phyloP scores from a whole-genome alignment of 139 green algal species.

The Chlamydomonas eustigma region DNA sequence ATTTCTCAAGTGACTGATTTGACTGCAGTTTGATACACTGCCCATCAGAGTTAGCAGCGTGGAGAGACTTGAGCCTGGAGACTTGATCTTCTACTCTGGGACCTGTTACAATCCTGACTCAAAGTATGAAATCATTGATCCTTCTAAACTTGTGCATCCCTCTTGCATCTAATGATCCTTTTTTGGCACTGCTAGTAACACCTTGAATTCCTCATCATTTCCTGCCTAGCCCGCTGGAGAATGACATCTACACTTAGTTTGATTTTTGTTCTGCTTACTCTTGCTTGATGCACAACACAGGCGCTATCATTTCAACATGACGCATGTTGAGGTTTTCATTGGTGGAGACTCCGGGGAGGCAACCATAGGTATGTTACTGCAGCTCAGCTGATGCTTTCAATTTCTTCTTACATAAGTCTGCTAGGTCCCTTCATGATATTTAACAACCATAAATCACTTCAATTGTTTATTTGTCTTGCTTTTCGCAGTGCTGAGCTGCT shows the following conservation, averaged over 20 bases:
- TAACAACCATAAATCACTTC: too few species aligned
- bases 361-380: conserved; percentile 28
- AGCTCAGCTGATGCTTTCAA: too few species aligned
- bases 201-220: neutral
- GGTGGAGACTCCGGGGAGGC: conserved; percentile 33
- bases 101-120: neutral
- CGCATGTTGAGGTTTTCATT: conserved; percentile 43
- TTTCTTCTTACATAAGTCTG: too few species aligned
- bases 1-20: too few species aligned
- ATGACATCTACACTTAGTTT: neutral
- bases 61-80: conserved; percentile 33
- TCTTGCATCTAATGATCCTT: too few species aligned
- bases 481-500: too few species aligned
- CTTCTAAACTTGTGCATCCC: too few species aligned
- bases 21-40: conserved; percentile 38
- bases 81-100: conserved; percentile 41
- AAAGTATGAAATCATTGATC: neutral
- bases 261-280: neutral
- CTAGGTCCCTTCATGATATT: too few species aligned
- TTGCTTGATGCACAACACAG: neutral
- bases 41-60: conserved; percentile 20
- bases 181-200: neutral
- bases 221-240: too few species aligned
- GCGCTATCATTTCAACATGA: conserved; percentile 33
- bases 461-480: too few species aligned